phyloP scores from a whole-genome alignment of 306 rosid genomes.

The Pyrus bretschneideri region DNA sequence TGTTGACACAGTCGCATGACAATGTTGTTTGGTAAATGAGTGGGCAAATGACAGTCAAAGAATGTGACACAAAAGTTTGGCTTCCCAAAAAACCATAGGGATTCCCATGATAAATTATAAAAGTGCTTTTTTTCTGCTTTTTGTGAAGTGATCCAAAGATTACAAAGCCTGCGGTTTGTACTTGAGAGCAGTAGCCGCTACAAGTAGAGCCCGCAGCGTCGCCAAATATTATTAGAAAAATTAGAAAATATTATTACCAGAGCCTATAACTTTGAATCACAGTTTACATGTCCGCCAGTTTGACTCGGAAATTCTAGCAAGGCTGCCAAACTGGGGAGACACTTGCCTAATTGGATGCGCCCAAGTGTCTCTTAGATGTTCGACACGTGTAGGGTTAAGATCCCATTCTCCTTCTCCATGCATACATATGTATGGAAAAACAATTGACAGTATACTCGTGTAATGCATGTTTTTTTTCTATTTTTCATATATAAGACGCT shows the following conservation, averaged over 20 bases:
- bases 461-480: too few relatives aligned
- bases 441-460: too few relatives aligned
- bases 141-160: neutral
- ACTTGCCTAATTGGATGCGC: neutral
- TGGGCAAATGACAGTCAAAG: neutral
- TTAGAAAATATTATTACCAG: neutral
- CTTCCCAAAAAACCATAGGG: neutral
- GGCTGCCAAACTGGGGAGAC: neutral
- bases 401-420: neutral
- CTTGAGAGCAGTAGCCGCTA: neutral
- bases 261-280: constrained; percentile 2
- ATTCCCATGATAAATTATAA: neutral
- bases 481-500: too few relatives aligned
- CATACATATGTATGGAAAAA: too few relatives aligned
- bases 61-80: neutral
- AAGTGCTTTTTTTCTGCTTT: neutral
- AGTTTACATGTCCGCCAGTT: neutral
- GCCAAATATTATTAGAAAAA: neutral
- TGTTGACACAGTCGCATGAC: neutral
- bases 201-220: neutral
- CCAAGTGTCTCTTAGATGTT: neutral
- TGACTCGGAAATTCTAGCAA: constrained; percentile 13
- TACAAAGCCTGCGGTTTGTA: neutral
- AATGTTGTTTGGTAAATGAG: neutral
- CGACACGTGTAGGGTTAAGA: neutral